Evolutionary conservation across 169 alveolate genomes (phyloP), one percentile per base, ranked within the genome.

Genomic region (Miamiensis avidus): DNA sequence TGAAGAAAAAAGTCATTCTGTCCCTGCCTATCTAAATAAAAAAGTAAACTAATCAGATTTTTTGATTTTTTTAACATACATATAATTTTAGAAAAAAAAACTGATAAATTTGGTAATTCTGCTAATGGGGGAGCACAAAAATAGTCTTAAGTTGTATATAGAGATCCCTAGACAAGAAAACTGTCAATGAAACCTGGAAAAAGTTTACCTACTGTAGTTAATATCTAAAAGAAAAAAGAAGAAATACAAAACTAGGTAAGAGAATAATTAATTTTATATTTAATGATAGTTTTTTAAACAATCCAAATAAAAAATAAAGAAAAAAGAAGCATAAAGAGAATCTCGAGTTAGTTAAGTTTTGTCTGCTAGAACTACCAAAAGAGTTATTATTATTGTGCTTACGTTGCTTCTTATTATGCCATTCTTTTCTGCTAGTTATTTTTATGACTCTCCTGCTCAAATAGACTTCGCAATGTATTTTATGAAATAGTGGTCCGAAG

Each of bases 271-370:
- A n/a, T n/a, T n/a, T n/a, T n/a, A n/a, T n/a, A n/a, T n/a, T n/a
- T n/a, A n/a, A n/a, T n/a, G n/a, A n/a, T n/a, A n/a, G n/a, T n/a
- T n/a, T n/a, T n/a, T n/a, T n/a, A n/a, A n/a, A n/a, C n/a, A n/a
- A n/a, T n/a, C n/a, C n/a, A n/a, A n/a, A n/a, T n/a, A n/a, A n/a
- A n/a, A n/a, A n/a, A n/a, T n/a, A n/a, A n/a, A 73, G 76, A 84
- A 85, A 26, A 31, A 20, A 31, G 89, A 65, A 28, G 74, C 75
- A 29, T 73, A n/a, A 73, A 75, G 78, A 65, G 96, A 94, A 83
- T 91, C 96, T 25, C 82, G 91, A 32, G 93, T 94, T n/a, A 83
- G 93, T 16, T 92, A 91, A 34, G 73, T 82, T 20, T 77, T 94
- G 20, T 83, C 95, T 29, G 96, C 91, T 31, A 74, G 77, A 64